Conservation (phyloP, 2,329 filamentous ascomycete genomes). For the Alternaria triticina region DNA sequence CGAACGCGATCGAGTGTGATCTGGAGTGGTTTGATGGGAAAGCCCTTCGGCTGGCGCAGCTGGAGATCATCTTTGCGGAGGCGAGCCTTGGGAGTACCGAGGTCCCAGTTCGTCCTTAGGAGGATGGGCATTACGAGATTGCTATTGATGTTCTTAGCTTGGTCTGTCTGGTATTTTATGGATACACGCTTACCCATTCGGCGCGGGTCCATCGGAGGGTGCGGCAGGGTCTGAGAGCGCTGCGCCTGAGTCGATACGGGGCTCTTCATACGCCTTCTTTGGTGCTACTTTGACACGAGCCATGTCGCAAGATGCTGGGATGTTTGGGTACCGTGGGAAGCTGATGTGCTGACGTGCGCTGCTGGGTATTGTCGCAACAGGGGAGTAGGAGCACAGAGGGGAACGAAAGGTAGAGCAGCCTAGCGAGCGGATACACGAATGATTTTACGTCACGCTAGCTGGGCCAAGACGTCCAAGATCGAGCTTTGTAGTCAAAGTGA, state of each 20-base stretch:
- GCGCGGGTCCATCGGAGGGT: not conserved
- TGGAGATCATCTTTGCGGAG: not conserved
- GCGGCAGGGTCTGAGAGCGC: slow-evolving; percentile 4
- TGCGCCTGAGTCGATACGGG: slow-evolving; percentile 6
- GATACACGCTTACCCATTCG: not conserved
- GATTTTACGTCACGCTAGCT: not conserved
- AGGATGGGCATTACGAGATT: not conserved
- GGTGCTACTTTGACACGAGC: not conserved
- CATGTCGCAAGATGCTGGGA: not conserved
- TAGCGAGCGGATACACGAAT: not conserved
- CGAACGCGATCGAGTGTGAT: slow-evolving; percentile 3
- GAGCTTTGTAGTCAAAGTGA: slow-evolving; percentile 2
- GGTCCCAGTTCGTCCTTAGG: not conserved
- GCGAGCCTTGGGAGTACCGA: not conserved
- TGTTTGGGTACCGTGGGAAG: not conserved
- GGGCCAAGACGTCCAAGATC: not conserved
- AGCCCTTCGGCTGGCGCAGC: slow-evolving; percentile 7
- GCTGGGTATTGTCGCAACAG: not conserved
- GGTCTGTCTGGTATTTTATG: not conserved
- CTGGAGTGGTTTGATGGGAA: slow-evolving; percentile 7
- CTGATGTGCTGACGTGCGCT: not conserved
- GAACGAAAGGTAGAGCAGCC: not conserved
- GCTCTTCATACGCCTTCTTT: not conserved
- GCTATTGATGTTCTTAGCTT: slow-evolving; percentile 1
- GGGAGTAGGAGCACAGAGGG: not conserved